Evolutionary conservation across 768 basidiomycete species (phyloP), one percentile per base, ranked within the genome.

Genomic region (Lentinula sp.): DNA sequence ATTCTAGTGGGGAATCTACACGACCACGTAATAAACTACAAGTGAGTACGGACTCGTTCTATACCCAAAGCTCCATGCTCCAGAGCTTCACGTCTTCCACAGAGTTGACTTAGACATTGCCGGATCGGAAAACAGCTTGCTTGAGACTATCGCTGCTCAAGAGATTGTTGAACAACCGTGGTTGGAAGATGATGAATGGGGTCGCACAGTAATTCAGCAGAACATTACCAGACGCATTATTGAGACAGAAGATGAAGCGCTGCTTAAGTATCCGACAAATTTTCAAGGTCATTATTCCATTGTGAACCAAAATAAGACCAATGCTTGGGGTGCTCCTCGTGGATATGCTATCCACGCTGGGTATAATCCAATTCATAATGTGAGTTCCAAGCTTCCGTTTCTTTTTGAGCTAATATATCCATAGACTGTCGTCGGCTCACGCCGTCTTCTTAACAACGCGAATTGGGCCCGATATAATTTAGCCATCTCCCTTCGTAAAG

Each of bases 401-500:
- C 23, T 21, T 21, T 46, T 16, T 54, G 37, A 31, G 18, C 34
- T 1, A 57, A 60, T 53, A 67, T 37, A 13, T 16, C 9, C 18
- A 1, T 64, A 84, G 84, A 81, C 81, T 4, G 80, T 83, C 54
- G 76, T 85, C 0, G 80, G 85, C 5, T 84, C 80, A 37, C 86
- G 86, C 70, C 78, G 85, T 1, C 73, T 84, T 7, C 69, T 81
- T 52, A 79, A 84, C 37, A 87, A 87, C 57, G 84, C 80, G 3
- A 84, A 87, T 65, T 88, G 85, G 82, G 86, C 85, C 2, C 78
- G 83, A 37, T 83, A 87, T 67, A 83, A 84, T 67, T 70, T 86
- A 4, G 83, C 83, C 1, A 79, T 87, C 11, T 80, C 84, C 16
- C 72, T 69, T 57, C 76, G 81, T 39, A 85, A 88, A 69, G 87